Evolutionary conservation across 768 basidiomycete species (phyloP), one percentile per base, ranked within the genome.

Genomic region (Asterophora lycoperdoides): DNA sequence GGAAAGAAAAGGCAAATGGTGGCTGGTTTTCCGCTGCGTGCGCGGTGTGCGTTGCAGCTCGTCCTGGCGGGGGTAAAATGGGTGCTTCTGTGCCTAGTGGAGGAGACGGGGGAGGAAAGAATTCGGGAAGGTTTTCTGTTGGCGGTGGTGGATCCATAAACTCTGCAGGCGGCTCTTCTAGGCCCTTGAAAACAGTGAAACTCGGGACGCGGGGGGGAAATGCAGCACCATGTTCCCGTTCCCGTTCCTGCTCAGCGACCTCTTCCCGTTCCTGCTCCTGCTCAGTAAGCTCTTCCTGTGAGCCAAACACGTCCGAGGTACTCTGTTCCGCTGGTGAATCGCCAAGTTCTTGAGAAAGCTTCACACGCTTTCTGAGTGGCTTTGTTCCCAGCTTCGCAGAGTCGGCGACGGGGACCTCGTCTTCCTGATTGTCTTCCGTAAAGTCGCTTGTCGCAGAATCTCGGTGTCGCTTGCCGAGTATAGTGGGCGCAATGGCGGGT

Each of bases 401-500:
- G 46, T 73, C 76, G 15, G 56, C 62, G 51, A 74, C 72, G 18
- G 63, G 55, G 10, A 61, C 53, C 5, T 60, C 64, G 9, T 61
- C 73, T 41, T 73, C 72, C 47, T 72, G 63, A n/a, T 63, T 72
- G 20, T 66, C 65, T 46, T 78, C 80, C 5, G 68, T 62, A 8
- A 44, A 65, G 44, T 70, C 68, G 54, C 72, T 77, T 9, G 71
- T 67, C 8, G 70, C 64, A 2, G 78, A 69, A 53, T 80, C 79
- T 52, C 85, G 73, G 43, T 72, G 76, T 29, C 83, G 79, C 61
- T 88, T 89, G n/a, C 86, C 86, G 14, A 88, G 71, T 26, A 72
- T 68, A 17, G 67, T 74, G 36, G 73, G 69, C 3, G 76, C 64
- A 49, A 73, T 60, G 9, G 71, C 75, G 35, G 75, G 71, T 51